Percentiles rank a stretch among this genome's conserved stretches.
Evolutionary conservation across 1,284 basidiomycete genomes (phyloP).

Genomic region (Ganoderma lingzhi): DNA sequence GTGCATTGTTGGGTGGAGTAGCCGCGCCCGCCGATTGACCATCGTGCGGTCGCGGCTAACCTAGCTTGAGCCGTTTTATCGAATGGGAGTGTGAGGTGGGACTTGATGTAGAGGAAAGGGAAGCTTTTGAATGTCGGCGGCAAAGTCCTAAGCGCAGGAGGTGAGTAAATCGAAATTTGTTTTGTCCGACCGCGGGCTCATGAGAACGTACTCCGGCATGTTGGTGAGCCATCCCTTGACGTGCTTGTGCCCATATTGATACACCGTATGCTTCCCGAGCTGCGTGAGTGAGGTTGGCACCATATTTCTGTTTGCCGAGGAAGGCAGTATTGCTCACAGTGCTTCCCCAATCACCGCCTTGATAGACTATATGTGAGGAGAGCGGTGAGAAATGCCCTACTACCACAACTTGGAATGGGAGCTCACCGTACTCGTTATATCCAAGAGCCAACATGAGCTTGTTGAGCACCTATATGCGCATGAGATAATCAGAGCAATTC

Average conservation of each 20-base stretch:
- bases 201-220: slow-evolving; percentile 31
- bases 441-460: slow-evolving; percentile 36
- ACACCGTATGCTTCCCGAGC: slow-evolving; percentile 19
- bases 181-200: background rate
- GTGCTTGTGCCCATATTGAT: slow-evolving; percentile 28
- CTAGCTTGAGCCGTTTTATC: background rate
- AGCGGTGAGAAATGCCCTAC: background rate
- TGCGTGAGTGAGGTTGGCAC: background rate
- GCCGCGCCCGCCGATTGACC: slow-evolving; percentile 43
- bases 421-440: slow-evolving; percentile 36
- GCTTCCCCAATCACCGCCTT: slow-evolving; percentile 7
- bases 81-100: slow-evolving; percentile 3
- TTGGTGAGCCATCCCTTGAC: slow-evolving; percentile 35
- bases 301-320: background rate
- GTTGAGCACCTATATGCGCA: slow-evolving; percentile 25
- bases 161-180: background rate
- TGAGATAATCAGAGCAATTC: background rate
- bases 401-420: too few species aligned
- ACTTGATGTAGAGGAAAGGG: slow-evolving; percentile 6
- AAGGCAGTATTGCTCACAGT: background rate
- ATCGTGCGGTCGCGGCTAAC: slow-evolving; percentile 24
- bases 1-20: slow-evolving; percentile 54
- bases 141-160: background rate
- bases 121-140: background rate
- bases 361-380: background rate